Percentiles rank a stretch among this genome's conserved stretches.
Conservation (phyloP, 1,284 basidiomycete species). For the Ceratobasidium sp. region DNA sequence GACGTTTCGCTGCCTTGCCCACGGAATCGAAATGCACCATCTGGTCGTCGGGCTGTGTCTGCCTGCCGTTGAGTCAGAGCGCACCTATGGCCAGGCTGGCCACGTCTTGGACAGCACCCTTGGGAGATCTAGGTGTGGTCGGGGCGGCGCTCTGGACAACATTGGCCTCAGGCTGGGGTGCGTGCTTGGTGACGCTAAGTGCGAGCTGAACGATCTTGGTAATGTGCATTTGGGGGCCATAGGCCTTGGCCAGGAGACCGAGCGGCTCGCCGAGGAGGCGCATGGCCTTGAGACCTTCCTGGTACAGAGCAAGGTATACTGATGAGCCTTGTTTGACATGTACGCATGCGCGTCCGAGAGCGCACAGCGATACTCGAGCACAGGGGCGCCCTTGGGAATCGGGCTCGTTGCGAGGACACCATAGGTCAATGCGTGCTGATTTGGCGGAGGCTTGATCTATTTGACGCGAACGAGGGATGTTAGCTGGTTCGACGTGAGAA, state of each 20-base stretch:
- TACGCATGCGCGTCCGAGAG: constrained; percentile 54
- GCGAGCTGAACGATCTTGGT: constrained; percentile 98
- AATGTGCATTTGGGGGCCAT: constrained; percentile 98
- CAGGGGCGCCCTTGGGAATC: constrained; percentile 56
- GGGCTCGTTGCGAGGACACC: constrained; percentile 56
- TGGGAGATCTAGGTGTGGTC: constrained; percentile 59
- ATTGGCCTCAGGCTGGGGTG: constrained; percentile 54
- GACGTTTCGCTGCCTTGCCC: constrained; percentile 61
- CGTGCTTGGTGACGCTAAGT: constrained; percentile 75
- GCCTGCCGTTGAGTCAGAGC: constrained; percentile 82
- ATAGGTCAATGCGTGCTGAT: constrained; percentile 48
- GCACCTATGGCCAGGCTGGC: constrained; percentile 66
- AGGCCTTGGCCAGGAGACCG: constrained; percentile 96
- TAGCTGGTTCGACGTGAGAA: constrained; percentile 37
- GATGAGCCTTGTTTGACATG: constrained; percentile 61
- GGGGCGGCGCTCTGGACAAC: constrained; percentile 56
- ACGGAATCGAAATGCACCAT: constrained; percentile 83
- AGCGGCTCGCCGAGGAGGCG: constrained; percentile 96
- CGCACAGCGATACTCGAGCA: constrained; percentile 55
- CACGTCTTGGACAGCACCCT: constrained; percentile 53
- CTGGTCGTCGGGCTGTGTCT: constrained; percentile 86
- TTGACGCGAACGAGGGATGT: constrained; percentile 39
- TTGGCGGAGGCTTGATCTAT: constrained; percentile 40
- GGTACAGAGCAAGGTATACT: constrained; percentile 65
- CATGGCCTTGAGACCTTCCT: constrained; percentile 99